phyloP scores from a whole-genome alignment of 1,284 basidiomycete species.

The Chalciporus sp. region DNA sequence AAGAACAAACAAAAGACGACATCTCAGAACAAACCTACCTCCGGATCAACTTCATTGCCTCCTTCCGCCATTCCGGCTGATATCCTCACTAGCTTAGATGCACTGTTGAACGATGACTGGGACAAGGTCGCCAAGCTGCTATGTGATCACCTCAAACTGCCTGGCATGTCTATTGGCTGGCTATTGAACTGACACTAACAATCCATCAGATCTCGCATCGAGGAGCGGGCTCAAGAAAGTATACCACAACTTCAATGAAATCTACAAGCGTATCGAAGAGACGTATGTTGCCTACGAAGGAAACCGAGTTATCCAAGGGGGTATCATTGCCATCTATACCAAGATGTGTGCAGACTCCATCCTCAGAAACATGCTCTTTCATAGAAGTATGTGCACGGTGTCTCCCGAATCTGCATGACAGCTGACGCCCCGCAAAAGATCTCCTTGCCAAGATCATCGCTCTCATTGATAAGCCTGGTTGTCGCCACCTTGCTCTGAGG shows the following conservation, averaged over 20 bases:
- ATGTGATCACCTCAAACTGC: slow-evolving; percentile 51
- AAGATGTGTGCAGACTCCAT: slow-evolving; percentile 62
- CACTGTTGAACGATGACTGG: slow-evolving; percentile 45
- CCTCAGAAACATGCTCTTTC: slow-evolving; percentile 55
- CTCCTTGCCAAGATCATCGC: slow-evolving; percentile 55
- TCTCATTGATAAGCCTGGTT: slow-evolving; percentile 47
- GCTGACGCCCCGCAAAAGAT: slow-evolving; percentile 36
- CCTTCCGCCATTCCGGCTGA: neutral
- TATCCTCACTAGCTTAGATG: slow-evolving; percentile 5
- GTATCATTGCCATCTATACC: slow-evolving; percentile 58
- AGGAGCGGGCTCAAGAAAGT: slow-evolving; percentile 61
- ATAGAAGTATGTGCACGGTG: slow-evolving; percentile 42
- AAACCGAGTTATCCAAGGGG: slow-evolving; percentile 47
- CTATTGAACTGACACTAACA: neutral
- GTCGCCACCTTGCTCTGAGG: slow-evolving; percentile 51
- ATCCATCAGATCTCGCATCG: slow-evolving; percentile 48
- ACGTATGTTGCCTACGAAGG: slow-evolving; percentile 39
- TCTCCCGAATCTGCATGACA: neutral
- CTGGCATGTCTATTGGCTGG: slow-evolving; percentile 40
- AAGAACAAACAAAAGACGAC: slow-evolving; percentile 18
- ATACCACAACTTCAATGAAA: slow-evolving; percentile 52
- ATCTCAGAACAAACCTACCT: neutral
- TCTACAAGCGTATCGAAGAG: slow-evolving; percentile 49
- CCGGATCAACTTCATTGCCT: neutral
- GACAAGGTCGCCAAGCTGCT: slow-evolving; percentile 44